Evolutionary conservation across 345 rosid species (phyloP), one percentile per base, ranked within the genome.

Genomic region (Acer saccharum): DNA sequence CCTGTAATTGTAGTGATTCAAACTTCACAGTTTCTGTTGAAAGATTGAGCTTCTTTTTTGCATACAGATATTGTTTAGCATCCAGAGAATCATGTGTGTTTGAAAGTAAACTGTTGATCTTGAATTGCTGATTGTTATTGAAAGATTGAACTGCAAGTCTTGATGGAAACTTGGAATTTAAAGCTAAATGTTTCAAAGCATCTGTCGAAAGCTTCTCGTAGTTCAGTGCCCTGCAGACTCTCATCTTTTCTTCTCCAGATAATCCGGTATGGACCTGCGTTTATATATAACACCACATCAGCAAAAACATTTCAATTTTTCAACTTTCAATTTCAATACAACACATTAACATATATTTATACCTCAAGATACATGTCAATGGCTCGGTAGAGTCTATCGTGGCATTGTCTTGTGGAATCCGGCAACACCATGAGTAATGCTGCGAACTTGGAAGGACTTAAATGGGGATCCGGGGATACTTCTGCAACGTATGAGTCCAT

Each of bases 341-440:
- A 8, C 1, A 43, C 46, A 43, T 43, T 43, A 43, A 25, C 10
- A 64, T 84, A 90, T 35, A 35, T 35, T 4, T 35, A 35, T 35
- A 35, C 92, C 92, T 87, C 73, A 35, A 88, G 54, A 69, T 87
- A 91, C 43, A 86, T 75, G 78, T 88, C 90, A 32, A 88, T 86
- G 79, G 91, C 85, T 10, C 71, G 81, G 79, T 85, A 87, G 65
- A 88, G 78, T 48, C 43, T 66, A 55, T 88, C 89, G 50, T 73
- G 77, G 63, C 81, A 87, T 58, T 80, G 79, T 79, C 90, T 85
- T 50, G 85, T 86, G 70, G 75, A 72, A 75, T 84, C 89, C 0
- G 91, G 92, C 66, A 91, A 46, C 71, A 77, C 64, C 75, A 41
- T 64, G 66, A 83, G 62, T 44, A 89, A 73, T 35, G 82, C 86